A percentile compares a stretch with the other conserved stretches of the same genome.
Conservation (phyloP, 2,329 filamentous ascomycete species). For the Myriosclerotinia scirpicola region DNA sequence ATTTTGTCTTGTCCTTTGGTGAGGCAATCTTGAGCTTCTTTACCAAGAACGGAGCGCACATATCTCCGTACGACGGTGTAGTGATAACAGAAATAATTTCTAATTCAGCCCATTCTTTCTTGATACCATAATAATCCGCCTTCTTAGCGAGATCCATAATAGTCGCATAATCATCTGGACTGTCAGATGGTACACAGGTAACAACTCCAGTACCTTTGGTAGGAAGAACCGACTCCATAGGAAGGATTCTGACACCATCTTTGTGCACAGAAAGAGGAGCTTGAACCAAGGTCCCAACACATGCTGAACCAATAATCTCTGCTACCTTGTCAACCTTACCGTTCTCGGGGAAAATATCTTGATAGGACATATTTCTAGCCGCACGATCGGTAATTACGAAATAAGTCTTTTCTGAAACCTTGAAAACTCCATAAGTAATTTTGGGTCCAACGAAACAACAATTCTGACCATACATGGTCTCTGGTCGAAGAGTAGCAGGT, state of each 20-base stretch:
- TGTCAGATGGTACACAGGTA: conserved; percentile 92
- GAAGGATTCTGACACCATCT: conserved; percentile 81
- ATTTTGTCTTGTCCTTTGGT: conserved; percentile 87
- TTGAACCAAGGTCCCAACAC: conserved; percentile 84
- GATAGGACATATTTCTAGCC: conserved; percentile 95
- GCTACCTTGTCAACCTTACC: conserved; percentile 73
- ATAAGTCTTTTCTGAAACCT: conserved; percentile 74
- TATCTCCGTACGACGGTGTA: conserved; percentile 82
- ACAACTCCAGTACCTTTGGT: conserved; percentile 97
- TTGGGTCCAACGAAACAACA: conserved; percentile 94
- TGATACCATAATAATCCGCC: conserved; percentile 90
- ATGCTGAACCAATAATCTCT: conserved; percentile 73
- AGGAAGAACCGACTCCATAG: conserved; percentile 91
- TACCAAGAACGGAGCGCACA: conserved; percentile 79
- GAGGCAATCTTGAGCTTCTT: conserved; percentile 96
- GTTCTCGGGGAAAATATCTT: conserved; percentile 78
- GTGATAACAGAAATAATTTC: conserved; percentile 88
- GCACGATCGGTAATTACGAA: conserved; percentile 79
- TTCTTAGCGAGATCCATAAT: conserved; percentile 89
- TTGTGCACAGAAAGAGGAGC: conserved; percentile 86
- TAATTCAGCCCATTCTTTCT: conserved; percentile 93
- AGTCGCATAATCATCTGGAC: conserved; percentile 92
- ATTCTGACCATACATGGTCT: conserved; percentile 98
- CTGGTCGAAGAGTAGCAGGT: conserved; percentile 86
- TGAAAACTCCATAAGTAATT: conserved; percentile 86